Evolutionary conservation across 2,329 filamentous ascomycete genomes (phyloP), one percentile per base, ranked within the genome.

Genomic region (Cladosporium sphaerospermum): DNA sequence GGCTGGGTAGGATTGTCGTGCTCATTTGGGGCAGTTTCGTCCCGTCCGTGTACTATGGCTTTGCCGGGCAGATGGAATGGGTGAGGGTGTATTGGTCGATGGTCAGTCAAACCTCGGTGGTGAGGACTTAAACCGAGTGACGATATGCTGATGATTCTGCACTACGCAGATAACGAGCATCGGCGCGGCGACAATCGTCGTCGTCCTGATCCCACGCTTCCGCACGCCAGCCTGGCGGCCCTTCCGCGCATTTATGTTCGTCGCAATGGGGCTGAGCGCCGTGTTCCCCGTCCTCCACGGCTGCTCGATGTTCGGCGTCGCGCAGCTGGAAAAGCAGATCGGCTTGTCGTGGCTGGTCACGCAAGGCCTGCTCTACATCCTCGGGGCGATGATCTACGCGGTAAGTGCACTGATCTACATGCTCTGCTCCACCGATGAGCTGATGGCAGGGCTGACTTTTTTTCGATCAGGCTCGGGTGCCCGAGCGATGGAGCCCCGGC

Each of bases 21-120:
- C 74, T 99, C 60, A 97, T 97, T 55, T 88, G 92, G 60, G 93
- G 93, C 6, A 92, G 86, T 67, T 96, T 92, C 66, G 82, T 97
- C 43, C 91, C 93, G 2, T 86, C 88, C 46, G 71, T 99, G 55
- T 93, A 89, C 69, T 96, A 95, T 69, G 90, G 86, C 3, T 89
- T 95, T 68, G 88, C 81, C 63, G 89, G 85, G 64, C 74, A 84
- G 57, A 81, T 83, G 3, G 63, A 68, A 7, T 68, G 92, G 62
- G 82, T 89, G 73, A 76, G 74, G 41, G 67, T 79, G 2, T 97
- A 97, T 69, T 84, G 91, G 74, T 79, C 75, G 11, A 84, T 89
- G 78, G 88, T 90, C 65, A 69, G 79, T 49, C 7, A 14, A 8
- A 4, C 36, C n/a, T 14, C 36, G 36, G n/a, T 39, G 34, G 10